Conservation (phyloP, 2,329 filamentous ascomycete species). For the Pseudogymnoascus sp. region DNA sequence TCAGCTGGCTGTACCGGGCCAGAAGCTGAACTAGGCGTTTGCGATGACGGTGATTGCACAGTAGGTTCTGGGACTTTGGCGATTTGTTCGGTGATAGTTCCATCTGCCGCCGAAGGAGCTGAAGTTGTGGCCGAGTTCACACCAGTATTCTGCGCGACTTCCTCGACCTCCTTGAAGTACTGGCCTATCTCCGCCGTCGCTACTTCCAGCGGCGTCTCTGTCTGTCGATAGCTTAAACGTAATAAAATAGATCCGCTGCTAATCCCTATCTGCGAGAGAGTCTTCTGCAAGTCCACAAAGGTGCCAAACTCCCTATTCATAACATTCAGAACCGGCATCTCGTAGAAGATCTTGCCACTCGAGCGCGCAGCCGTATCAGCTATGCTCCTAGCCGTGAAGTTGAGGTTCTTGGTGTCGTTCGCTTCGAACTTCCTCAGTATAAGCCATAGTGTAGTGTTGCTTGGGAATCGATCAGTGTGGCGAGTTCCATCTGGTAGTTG, state of each 20-base stretch:
- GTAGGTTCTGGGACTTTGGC: conserved; percentile 6
- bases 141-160: not conserved
- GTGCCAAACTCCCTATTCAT: conserved; percentile 71
- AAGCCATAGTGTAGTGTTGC: conserved; percentile 81
- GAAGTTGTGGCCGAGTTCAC: conserved; percentile 8
- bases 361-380: conserved; percentile 50
- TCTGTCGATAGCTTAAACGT: conserved; percentile 66
- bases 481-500: conserved; percentile 69
- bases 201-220: conserved; percentile 70
- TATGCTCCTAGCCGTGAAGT: conserved; percentile 77
- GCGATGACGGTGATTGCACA: conserved; percentile 6
- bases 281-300: conserved; percentile 81
- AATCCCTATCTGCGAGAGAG: conserved; percentile 75
- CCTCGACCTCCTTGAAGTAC: conserved; percentile 50
- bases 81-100: conserved; percentile 15
- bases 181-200: conserved; percentile 74
- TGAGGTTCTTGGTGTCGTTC: conserved; percentile 53
- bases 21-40: conserved; percentile 8
- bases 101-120: conserved; percentile 10
- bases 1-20: conserved; percentile 10
- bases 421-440: conserved; percentile 86
- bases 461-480: conserved; percentile 77
- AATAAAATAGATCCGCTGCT: conserved; percentile 77
- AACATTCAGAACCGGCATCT: conserved; percentile 76
- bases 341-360: conserved; percentile 75